phyloP scores from a whole-genome alignment of 352 stramenopile genomes.

The Phytophthora quininea region DNA sequence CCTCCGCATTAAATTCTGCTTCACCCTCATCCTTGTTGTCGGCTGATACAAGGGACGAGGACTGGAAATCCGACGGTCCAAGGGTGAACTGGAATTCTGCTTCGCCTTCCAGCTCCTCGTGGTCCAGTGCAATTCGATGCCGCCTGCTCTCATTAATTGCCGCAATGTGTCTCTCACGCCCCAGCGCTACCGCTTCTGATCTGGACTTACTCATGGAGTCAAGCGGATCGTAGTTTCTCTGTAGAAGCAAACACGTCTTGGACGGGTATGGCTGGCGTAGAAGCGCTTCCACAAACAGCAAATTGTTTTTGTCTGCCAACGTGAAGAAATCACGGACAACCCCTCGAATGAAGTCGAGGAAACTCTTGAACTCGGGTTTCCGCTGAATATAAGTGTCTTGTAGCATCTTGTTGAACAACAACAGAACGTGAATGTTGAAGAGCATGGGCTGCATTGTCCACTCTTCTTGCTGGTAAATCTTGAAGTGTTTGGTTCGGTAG shows the following conservation, averaged over 20 bases:
- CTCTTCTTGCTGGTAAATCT: slow-evolving; percentile 71
- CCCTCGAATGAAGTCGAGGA: slow-evolving; percentile 81
- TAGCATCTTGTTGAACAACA: slow-evolving; percentile 88
- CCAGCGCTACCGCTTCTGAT: slow-evolving; percentile 66
- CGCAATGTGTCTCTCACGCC: slow-evolving; percentile 59
- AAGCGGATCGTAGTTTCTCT: slow-evolving; percentile 76
- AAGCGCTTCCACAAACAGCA: slow-evolving; percentile 81
- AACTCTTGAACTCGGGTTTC: slow-evolving; percentile 62
- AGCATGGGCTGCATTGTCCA: slow-evolving; percentile 89
- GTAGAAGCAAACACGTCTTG: slow-evolving; percentile 73
- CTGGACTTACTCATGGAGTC: slow-evolving; percentile 68
- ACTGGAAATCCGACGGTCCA: slow-evolving; percentile 61
- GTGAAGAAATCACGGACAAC: slow-evolving; percentile 84
- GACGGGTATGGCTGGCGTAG: slow-evolving; percentile 74
- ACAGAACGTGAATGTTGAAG: slow-evolving; percentile 83
- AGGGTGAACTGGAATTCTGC: slow-evolving; percentile 83
- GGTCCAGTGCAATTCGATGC: slow-evolving; percentile 72
- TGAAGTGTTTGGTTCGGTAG: slow-evolving; percentile 84
- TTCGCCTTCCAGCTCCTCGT: slow-evolving; percentile 82
- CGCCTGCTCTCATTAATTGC: slow-evolving; percentile 69
- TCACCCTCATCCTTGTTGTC: slow-evolving; percentile 40
- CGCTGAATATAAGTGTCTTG: slow-evolving; percentile 73
- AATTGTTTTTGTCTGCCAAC: slow-evolving; percentile 77
- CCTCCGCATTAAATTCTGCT: slow-evolving; percentile 29
- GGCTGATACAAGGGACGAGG: slow-evolving; percentile 46